Base-by-base conservation (phyloP, 2,329 filamentous ascomycete species). In the Neofusicoccum ribis region DNA sequence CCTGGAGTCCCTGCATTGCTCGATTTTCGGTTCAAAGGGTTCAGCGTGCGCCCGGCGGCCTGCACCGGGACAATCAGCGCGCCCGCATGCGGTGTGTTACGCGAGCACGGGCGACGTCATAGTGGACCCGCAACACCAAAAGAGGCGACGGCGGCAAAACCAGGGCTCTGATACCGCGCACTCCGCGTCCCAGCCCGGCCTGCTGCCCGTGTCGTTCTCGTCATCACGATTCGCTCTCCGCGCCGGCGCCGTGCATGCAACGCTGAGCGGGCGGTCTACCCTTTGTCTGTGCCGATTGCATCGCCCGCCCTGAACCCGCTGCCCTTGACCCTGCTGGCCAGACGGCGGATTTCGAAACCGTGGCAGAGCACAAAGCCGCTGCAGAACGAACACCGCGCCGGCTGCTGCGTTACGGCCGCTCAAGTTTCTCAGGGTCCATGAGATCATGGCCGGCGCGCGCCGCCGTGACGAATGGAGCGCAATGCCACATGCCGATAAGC, bases 51-150 rank as follows among this genome's bases (percentile, higher is more conserved):
- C n/a, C 20, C 41, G 39, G 54, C 39, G 39, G 27, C 15, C 43
- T n/a, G 34, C 56, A 1, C 56, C 56, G 56, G 56, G 31, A 9
- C n/a, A 47, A 60, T 64, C 50, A 56, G 61, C 61, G 49, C 50
- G 34, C 41, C 56, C 50, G 49, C n/a, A 64, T 56, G 37, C 63
- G 63, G 52, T 47, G 50, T 41, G 62, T 49, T 59, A 64, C 43
- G 63, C 63, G 51, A 64, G 63, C 8, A 14, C 44, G 34, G 14
- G 9, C 44, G 51, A 64, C 63, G 63, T 64, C 63, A 64, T 50
- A 50, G 63, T 59, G 63, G 63, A 43, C 34, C 43, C 20, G 44
- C 52, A 64, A 64, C 63, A 64, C 44, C 63, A 64, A 31, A 62
- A 51, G 34, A 41, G 59, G 47, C 46, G 47, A 51, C 46, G 59